phyloP scores from a whole-genome alignment of 2,329 filamentous ascomycete species.

The Neonectria faginata region DNA sequence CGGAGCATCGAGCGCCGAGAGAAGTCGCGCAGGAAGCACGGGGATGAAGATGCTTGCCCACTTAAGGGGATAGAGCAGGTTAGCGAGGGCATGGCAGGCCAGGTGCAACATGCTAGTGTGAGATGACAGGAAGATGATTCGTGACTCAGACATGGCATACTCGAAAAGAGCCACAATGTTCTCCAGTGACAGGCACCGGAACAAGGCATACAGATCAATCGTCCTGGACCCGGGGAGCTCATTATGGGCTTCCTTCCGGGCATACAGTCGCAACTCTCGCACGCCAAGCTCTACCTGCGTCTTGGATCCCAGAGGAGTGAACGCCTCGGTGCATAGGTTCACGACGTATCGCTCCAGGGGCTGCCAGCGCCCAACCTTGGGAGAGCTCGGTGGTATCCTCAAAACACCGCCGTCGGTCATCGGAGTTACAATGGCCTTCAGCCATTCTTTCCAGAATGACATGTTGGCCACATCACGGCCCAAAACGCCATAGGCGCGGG shows the following conservation, averaged over 20 bases:
- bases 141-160: slow-evolving; percentile 90
- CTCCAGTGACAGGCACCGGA: slow-evolving; percentile 87
- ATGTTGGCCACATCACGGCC: slow-evolving; percentile 86
- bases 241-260: slow-evolving; percentile 91
- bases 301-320: slow-evolving; percentile 91
- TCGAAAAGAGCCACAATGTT: slow-evolving; percentile 95
- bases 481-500: slow-evolving; percentile 91
- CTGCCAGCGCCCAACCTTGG: slow-evolving; percentile 93
- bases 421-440: slow-evolving; percentile 91
- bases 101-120: slow-evolving; percentile 97
- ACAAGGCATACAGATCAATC: slow-evolving; percentile 92
- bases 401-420: slow-evolving; percentile 91
- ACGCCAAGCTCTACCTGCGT: slow-evolving; percentile 95
- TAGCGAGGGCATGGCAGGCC: slow-evolving; percentile 86
- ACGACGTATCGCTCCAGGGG: slow-evolving; percentile 96
- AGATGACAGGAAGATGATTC: slow-evolving; percentile 95
- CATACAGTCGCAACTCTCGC: slow-evolving; percentile 90
- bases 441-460: slow-evolving; percentile 98
- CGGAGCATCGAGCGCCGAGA: slow-evolving; percentile 92
- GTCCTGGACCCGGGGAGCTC: slow-evolving; percentile 93
- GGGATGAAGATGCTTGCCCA: slow-evolving; percentile 97
- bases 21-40: slow-evolving; percentile 84
- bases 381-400: slow-evolving; percentile 87
- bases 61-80: slow-evolving; percentile 87
- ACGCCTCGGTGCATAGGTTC: slow-evolving; percentile 94